phyloP scores from a whole-genome alignment of 441 rosid species.

The Euphorbia celastroides region DNA sequence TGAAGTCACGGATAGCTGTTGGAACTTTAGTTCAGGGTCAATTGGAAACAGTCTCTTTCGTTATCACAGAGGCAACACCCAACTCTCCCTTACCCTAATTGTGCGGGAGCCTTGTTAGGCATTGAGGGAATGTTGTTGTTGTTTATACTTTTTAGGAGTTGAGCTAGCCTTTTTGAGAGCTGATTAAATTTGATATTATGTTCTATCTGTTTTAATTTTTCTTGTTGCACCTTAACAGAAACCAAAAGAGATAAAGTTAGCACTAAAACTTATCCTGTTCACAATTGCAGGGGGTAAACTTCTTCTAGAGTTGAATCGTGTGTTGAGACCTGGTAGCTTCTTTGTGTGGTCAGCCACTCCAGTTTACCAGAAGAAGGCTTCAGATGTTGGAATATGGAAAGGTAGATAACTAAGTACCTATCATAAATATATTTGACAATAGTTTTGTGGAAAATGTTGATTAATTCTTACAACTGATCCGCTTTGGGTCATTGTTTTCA shows the following conservation, averaged over 20 bases:
- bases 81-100: too few species aligned
- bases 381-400: slow-evolving; percentile 81
- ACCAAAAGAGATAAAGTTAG: neutral
- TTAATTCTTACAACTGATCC: slow-evolving; percentile 20
- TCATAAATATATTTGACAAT: slow-evolving; percentile 9
- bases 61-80: too few species aligned
- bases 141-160: neutral
- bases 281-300: slow-evolving; percentile 73
- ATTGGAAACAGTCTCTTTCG: too few species aligned
- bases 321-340: slow-evolving; percentile 87
- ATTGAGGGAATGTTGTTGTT: too few species aligned
- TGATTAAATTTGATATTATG: neutral
- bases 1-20: too few species aligned
- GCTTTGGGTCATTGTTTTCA: slow-evolving; percentile 33
- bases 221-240: neutral
- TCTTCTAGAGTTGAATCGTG: slow-evolving; percentile 86
- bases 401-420: slow-evolving; percentile 34
- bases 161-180: neutral
- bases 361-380: slow-evolving; percentile 67
- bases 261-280: neutral
- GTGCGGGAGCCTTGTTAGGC: too few species aligned
- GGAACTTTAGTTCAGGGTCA: too few species aligned
- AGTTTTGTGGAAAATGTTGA: slow-evolving; percentile 5
- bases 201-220: neutral
- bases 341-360: slow-evolving; percentile 99